Conservation (phyloP, 371 early-diverging fungal genomes). For the Mucor irregularis region DNA sequence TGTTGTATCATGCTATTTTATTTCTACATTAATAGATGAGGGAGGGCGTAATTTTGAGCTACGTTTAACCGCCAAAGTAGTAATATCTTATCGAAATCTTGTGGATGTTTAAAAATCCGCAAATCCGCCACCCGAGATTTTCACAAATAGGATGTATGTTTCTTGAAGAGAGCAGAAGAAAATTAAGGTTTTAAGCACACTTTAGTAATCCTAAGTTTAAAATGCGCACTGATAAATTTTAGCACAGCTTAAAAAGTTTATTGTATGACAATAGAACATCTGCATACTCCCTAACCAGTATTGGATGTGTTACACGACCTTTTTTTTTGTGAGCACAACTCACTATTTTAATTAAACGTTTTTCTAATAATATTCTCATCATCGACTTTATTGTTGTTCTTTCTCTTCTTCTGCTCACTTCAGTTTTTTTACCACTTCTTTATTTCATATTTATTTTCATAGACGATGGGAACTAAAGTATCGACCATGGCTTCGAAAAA, state of each 20-base stretch:
- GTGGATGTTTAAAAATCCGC: too few species aligned
- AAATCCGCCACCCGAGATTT: too few species aligned
- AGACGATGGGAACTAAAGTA: conserved; percentile 14
- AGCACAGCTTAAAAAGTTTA: neutral
- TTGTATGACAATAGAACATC: conserved; percentile 10
- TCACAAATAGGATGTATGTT: too few species aligned
- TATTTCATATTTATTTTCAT: neutral
- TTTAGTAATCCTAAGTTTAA: too few species aligned
- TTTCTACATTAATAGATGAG: too few species aligned
- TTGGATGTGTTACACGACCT: conserved; percentile 4
- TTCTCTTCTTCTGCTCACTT: neutral
- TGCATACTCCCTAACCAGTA: neutral
- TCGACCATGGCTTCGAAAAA: conserved; percentile 7
- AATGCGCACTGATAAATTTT: too few species aligned
- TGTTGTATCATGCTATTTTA: too few species aligned
- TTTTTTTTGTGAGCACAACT: neutral
- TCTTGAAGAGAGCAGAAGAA: too few species aligned
- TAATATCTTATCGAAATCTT: too few species aligned
- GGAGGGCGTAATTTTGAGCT: too few species aligned
- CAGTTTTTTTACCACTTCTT: neutral
- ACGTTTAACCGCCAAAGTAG: too few species aligned
- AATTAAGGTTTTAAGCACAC: too few species aligned
- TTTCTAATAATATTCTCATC: neutral
- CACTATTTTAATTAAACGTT: neutral
- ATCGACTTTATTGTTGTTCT: neutral